Conservation (phyloP, 1,284 basidiomycete species). For the Coriolopsis trogii region DNA sequence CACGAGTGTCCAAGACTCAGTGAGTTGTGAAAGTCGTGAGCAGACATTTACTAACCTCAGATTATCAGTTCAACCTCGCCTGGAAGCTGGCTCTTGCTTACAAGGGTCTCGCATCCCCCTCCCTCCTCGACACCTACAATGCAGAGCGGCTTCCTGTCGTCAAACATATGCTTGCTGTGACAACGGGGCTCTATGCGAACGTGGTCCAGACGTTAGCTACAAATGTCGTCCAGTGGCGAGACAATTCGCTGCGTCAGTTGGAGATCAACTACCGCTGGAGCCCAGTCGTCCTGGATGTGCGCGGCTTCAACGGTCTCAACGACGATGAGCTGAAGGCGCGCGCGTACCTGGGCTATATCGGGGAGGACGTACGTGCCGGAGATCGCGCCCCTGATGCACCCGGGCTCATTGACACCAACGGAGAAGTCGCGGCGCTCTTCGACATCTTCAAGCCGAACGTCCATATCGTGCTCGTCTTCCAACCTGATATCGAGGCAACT, state of each 20-base stretch:
- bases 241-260: constrained; percentile 37
- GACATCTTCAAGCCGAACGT: constrained; percentile 23
- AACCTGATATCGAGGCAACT: not conserved
- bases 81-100: constrained; percentile 38
- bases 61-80: constrained; percentile 32
- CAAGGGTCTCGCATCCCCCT: constrained; percentile 26
- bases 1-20: constrained; percentile 31
- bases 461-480: constrained; percentile 34
- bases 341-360: constrained; percentile 13
- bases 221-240: not conserved
- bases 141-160: constrained; percentile 34
- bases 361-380: constrained; percentile 38
- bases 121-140: constrained; percentile 28
- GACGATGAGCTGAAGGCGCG: constrained; percentile 11
- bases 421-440: constrained; percentile 26
- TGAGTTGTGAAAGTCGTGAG: constrained; percentile 1
- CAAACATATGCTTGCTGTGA: constrained; percentile 27
- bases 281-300: constrained; percentile 45
- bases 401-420: constrained; percentile 28
- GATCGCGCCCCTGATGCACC: constrained; percentile 50
- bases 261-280: constrained; percentile 54
- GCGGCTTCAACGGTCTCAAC: constrained; percentile 7
- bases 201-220: not conserved
- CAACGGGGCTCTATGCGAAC: constrained; percentile 10
- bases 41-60: not conserved